phyloP scores from a whole-genome alignment of 768 basidiomycete species.

The Porphyrellus cyaneotinctus region DNA sequence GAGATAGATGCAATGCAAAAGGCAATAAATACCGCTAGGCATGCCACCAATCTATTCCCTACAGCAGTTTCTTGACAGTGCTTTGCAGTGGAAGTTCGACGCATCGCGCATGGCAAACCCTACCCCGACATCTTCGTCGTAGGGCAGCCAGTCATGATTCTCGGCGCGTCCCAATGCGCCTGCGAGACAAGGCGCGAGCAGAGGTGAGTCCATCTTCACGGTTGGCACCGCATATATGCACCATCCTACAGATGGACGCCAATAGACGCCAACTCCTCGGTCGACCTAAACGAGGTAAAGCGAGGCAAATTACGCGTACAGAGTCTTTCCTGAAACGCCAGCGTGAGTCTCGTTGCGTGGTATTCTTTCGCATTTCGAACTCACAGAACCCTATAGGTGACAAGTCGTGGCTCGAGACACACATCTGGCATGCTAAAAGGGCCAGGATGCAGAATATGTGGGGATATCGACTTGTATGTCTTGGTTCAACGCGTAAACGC shows the following conservation, averaged over 20 bases:
- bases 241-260: conserved; percentile 47
- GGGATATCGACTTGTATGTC: conserved; percentile 80
- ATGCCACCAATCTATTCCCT: background rate
- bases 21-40: conserved; percentile 81
- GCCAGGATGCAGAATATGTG: conserved; percentile 93
- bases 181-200: conserved; percentile 74
- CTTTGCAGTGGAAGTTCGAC: conserved; percentile 58
- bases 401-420: conserved; percentile 93
- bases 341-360: conserved; percentile 39
- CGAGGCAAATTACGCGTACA: conserved; percentile 52
- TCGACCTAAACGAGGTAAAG: conserved; percentile 62
- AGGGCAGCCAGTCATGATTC: conserved; percentile 95
- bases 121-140: conserved; percentile 87
- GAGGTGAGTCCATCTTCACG: conserved; percentile 54
- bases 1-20: conserved; percentile 90
- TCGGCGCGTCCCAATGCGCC: conserved; percentile 79
- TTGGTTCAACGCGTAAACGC: background rate
- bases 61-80: background rate
- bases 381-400: conserved; percentile 45
- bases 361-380: background rate
- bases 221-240: conserved; percentile 27
- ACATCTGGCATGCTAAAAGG: conserved; percentile 95
- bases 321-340: conserved; percentile 68
- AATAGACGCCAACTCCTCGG: conserved; percentile 39
- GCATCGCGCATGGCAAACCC: conserved; percentile 85